Percentiles rank a stretch among this genome's conserved stretches.
Conservation (phyloP, 495 filamentous ascomycete species). For the Podospora pseudoanserina region DNA sequence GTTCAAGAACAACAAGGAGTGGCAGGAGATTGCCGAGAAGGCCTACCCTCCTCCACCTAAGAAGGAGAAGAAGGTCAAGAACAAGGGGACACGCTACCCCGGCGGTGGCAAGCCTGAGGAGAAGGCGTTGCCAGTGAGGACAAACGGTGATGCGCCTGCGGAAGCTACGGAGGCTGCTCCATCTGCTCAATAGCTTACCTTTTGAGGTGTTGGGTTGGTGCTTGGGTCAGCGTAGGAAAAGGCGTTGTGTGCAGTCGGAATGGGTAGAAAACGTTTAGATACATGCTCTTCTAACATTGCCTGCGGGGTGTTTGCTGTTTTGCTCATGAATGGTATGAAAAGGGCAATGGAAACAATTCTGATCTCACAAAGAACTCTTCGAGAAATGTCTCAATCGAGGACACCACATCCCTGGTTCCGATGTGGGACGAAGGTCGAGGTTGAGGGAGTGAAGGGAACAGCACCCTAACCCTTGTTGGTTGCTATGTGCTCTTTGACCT, state of each 20-base stretch:
- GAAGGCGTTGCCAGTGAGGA: slow-evolving; percentile 14
- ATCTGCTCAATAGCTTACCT: slow-evolving; percentile 1
- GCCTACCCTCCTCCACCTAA: slow-evolving; percentile 44
- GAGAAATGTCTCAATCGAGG: not conserved
- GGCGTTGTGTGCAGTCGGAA: not conserved
- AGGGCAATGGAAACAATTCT: not conserved
- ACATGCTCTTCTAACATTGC: not conserved
- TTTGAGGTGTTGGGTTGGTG: not conserved
- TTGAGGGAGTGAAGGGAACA: not conserved
- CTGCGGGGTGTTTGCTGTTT: not conserved
- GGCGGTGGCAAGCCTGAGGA: slow-evolving; percentile 16
- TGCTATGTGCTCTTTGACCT: not conserved
- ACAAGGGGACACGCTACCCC: slow-evolving; percentile 65
- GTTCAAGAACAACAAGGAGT: slow-evolving; percentile 67
- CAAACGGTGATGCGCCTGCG: slow-evolving; percentile 12
- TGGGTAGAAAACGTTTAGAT: not conserved
- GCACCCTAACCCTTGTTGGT: not conserved
- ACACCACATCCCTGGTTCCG: not conserved
- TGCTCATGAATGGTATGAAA: slow-evolving; percentile 2
- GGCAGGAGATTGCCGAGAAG: slow-evolving; percentile 73
- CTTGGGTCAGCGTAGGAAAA: not conserved
- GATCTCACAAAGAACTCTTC: not conserved
- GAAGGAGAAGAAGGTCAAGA: slow-evolving; percentile 37
- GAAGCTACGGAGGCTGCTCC: slow-evolving; percentile 1
- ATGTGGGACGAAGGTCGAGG: not conserved